Evolutionary conservation across 768 basidiomycete species (phyloP), one percentile per base, ranked within the genome.

Genomic region (Pleurotus djamor): DNA sequence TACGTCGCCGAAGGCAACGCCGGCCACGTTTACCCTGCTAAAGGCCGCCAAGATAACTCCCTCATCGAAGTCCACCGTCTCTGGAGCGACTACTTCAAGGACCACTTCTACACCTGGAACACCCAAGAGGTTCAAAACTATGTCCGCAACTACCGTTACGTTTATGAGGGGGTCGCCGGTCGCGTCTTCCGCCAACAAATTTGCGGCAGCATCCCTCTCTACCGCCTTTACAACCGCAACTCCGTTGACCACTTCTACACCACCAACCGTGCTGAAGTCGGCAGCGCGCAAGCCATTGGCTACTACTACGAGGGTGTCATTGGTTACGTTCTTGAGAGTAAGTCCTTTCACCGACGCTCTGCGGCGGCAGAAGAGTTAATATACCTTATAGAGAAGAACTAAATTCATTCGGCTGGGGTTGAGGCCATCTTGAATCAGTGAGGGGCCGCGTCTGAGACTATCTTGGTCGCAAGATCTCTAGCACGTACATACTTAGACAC

Each of bases 101-200:
- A 63, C 51, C 58, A 63, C 55, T 62, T 63, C 37, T 64, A 63
- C 44, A 64, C 63, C 38, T 57, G 49, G 16, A 61, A 60, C 48
- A 45, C 45, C 33, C 21, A 41, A 28, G 63, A 63, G 52, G 38
- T 49, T 17, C n/a, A 51, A 9, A 58, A 28, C 28, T 47, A 48
- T 34, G 45, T 59, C 50, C 28, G 28, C 36, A 36, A 33, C 5
- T 48, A 47, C 43, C 49, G 44, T 16, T 63, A 61, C 55, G 48
- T 16, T 34, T 7, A 21, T 7, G 52, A 58, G 48, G 60, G 56
- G 14, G 58, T 59, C 17, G 58, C 60, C 9, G 63, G 49, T 21
- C 48, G 61, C 49, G 48, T 64, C 28, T 61, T 59, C 41, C 35
- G 48, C 32, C 38, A 14, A 17, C 44, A 36, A 35, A 38, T 58